Evolutionary conservation across 495 filamentous ascomycete species (phyloP), one percentile per base, ranked within the genome.

Genomic region (Aspergillus sparsus): DNA sequence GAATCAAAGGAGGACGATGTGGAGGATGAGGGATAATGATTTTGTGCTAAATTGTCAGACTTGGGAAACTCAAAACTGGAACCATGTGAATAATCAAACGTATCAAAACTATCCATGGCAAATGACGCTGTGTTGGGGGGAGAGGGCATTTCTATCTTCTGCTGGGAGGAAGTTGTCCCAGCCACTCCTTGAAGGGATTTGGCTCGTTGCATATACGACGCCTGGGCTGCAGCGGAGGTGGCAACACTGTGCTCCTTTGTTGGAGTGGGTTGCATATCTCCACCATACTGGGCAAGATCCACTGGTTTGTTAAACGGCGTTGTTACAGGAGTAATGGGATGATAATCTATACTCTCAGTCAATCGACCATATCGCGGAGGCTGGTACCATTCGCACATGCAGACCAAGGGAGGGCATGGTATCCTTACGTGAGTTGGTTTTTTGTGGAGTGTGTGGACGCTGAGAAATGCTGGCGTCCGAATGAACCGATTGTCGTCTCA

Each of bases 361-460:
- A 62, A 39, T 10, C 34, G 18, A 16, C 3, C 21, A n/a, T 27
- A 53, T n/a, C 12, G 8, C 31, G 8, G 15, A 13, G 6, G 5
- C 27, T 34, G 8, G 4, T 5, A 16, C 45, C 46, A 5, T 16
- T 55, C 3, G 21, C 21, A 27, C 21, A 27, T 27, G 21, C 21
- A 27, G 3, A 27, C 1, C 21, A 27, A 3, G 21, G 21, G 21
- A 27, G 21, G 21, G 21, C 3, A 27, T 27, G 16, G 35, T 39
- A 35, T 15, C 32, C 83, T 74, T 77, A 88, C 87, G 75, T 53
- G 66, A 67, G 55, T 68, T 76, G 69, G 78, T 80, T 65, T 85
- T 83, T 44, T 72, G 78, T 63, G 84, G 87, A 33, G 85, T 90
- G 61, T 78, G 72, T 41, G 85, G 84, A 62, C 79, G 78, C 59